Evolutionary conservation across 805 yeast genomes (phyloP).

Genomic region (Kluyveromyces wickerhamii): DNA sequence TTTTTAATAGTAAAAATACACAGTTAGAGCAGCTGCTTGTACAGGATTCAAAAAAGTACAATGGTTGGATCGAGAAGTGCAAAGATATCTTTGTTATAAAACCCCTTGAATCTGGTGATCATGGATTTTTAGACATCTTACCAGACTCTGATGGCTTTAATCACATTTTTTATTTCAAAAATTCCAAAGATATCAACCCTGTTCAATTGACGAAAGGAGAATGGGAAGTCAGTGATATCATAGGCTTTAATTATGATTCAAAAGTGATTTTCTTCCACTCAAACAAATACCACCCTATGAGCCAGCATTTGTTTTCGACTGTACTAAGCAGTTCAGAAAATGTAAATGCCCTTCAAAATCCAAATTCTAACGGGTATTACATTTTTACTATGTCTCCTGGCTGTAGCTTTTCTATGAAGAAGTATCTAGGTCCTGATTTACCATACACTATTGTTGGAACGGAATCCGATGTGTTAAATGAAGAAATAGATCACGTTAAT

Average conservation of each 20-base stretch:
- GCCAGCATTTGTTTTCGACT: constrained; percentile 52
- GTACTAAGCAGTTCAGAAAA: constrained; percentile 25
- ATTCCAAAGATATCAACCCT: constrained; percentile 36
- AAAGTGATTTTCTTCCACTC: constrained; percentile 48
- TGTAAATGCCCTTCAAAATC: constrained; percentile 15
- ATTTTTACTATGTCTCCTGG: constrained; percentile 48
- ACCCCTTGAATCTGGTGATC: constrained; percentile 17
- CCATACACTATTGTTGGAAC: constrained; percentile 25
- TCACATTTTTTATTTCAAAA: constrained; percentile 56
- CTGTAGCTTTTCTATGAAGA: constrained; percentile 36
- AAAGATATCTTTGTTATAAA: constrained; percentile 35
- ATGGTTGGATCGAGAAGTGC: constrained; percentile 54
- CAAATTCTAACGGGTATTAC: constrained; percentile 16
- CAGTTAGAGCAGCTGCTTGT: constrained; percentile 35
- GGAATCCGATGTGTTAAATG: too few species aligned
- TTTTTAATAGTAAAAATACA: constrained; percentile 30
- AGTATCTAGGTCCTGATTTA: constrained; percentile 19
- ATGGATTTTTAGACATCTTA: constrained; percentile 60
- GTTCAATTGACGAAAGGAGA: constrained; percentile 37
- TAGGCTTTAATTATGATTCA: constrained; percentile 40
- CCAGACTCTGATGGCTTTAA: constrained; percentile 44
- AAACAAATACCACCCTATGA: constrained; percentile 38
- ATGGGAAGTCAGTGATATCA: constrained; percentile 43
- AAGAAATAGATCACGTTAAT: too few species aligned
- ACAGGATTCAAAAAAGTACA: constrained; percentile 37